Percentiles rank a stretch among this genome's conserved stretches.
phyloP scores from a whole-genome alignment of 306 rosid genomes.

The Spatholobus suberectus region DNA sequence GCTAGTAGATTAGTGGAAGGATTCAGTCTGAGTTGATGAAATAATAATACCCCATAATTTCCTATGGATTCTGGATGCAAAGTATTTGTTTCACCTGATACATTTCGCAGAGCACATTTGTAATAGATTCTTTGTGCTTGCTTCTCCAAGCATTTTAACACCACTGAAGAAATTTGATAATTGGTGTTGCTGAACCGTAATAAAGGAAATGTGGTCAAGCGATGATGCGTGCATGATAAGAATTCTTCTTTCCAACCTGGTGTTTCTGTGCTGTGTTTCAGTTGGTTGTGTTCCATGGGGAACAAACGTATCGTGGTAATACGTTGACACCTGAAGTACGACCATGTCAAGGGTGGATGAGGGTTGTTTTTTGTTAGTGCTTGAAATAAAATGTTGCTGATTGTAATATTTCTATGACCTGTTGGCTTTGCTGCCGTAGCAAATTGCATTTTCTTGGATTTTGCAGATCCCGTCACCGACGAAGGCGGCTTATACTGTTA shows the following conservation, averaged over 20 bases:
- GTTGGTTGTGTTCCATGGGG: slow-evolving; percentile 8
- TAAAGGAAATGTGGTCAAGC: slow-evolving; percentile 33
- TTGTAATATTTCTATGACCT: background rate
- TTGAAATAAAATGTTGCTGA: slow-evolving; percentile 14
- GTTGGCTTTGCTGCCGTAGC: background rate
- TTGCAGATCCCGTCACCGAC: background rate
- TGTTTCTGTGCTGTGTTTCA: background rate
- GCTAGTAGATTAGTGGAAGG: slow-evolving; percentile 40
- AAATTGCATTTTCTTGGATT: background rate
- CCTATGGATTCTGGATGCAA: slow-evolving; percentile 33
- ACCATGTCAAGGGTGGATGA: slow-evolving; percentile 1
- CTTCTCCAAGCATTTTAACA: slow-evolving; percentile 39
- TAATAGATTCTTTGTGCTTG: slow-evolving; percentile 36
- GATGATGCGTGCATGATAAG: slow-evolving; percentile 25
- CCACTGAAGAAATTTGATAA: slow-evolving; percentile 32
- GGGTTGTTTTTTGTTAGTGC: background rate
- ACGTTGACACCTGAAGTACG: background rate
- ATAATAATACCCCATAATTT: slow-evolving; percentile 31
- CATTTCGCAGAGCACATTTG: slow-evolving; percentile 7
- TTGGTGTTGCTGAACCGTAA: slow-evolving; percentile 18
- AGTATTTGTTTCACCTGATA: slow-evolving; percentile 3
- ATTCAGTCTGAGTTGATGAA: slow-evolving; percentile 35
- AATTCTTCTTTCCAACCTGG: slow-evolving; percentile 18
- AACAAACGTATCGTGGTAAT: background rate
- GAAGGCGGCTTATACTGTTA: background rate